These are phyloP conservation scores for Saccharomycopsis oosterbeekiorum DNA, from an alignment of 805 yeast species.

Conservation along the genomic window DNA sequence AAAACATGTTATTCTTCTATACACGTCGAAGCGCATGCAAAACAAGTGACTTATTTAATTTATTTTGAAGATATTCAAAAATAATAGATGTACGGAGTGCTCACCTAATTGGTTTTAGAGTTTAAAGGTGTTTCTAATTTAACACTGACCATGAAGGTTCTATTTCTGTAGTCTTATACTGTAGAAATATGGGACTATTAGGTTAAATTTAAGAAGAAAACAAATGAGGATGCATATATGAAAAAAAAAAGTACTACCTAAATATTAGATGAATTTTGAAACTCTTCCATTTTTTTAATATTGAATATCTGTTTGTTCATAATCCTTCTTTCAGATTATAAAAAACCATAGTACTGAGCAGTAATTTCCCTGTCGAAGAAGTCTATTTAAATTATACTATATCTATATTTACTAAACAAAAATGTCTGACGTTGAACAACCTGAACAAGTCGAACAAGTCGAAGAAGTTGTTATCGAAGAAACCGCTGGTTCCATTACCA, in stretches of 20 bases:
- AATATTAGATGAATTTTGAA: neutral
- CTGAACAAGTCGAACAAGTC: constrained; percentile 79
- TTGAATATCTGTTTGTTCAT: too few species aligned
- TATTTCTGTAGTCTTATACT: neutral
- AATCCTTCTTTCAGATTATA: neutral
- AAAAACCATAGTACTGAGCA: constrained; percentile 40
- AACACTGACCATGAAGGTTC: too few species aligned
- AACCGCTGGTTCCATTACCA: constrained; percentile 80
- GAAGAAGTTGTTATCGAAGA: constrained; percentile 73
- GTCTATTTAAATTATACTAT: constrained; percentile 33
- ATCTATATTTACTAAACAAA: constrained; percentile 22
- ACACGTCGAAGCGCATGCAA: too few species aligned
- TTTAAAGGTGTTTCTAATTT: too few species aligned
- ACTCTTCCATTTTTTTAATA: neutral
- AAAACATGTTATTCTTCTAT: too few species aligned
- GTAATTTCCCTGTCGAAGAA: constrained; percentile 57
- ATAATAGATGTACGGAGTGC: too few species aligned
- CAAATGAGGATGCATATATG: neutral
- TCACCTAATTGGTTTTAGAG: too few species aligned
- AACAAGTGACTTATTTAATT: too few species aligned
- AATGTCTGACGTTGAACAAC: constrained; percentile 94
- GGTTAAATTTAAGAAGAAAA: neutral
- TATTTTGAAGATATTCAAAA: too few species aligned
- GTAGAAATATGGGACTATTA: neutral
- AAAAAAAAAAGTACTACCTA: neutral